Base-by-base conservation (phyloP, 371 early-diverging fungal genomes). In the Apophysomyces sp. region DNA sequence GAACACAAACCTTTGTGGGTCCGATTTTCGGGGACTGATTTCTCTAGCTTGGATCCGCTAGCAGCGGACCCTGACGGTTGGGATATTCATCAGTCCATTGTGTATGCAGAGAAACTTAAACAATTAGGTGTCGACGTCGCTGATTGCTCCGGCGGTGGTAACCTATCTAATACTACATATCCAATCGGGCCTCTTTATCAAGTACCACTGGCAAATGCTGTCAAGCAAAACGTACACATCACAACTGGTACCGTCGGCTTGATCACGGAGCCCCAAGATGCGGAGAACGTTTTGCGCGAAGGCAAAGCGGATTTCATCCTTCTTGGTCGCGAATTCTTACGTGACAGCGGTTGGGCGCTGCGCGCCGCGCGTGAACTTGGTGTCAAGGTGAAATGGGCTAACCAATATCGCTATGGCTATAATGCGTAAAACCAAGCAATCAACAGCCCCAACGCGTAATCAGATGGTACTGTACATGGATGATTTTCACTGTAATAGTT, bases 1-100 rank as follows among this genome's bases (percentile, higher is more conserved):
- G 67, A 74, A 15, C 71, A 85, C 16, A 90, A 90, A 61, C 91
- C 94, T 0, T 67, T 92, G 41, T 91, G 88, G 61, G 76, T 90
- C 56, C 83, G 93, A 18, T 55, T 93, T 2, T 91, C 89, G 6
- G 79, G 80, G 27, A 69, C 84, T 0, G 92, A 94, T 52, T 60
- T 51, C n/a, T 82, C 76, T 6, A 61, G 74, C 12, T 62, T 71
- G 3, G 52, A 60, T 12, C n/a, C 60, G 3, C 15, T 60, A 15
- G 52, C 34, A 12, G 12, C 26, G 11, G 49, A 68, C 56, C 40
- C 41, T 29, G 52, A 57, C 2, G 77, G 81, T 4, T 87, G 90
- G 89, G 80, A 73, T 13, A 52, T 80, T 3, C 81, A 89, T 24
- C 89, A 94, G 36, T 83, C 86, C 5, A 75, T 89, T 3, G 68